Evolutionary conservation across 2,329 filamentous ascomycete genomes (phyloP).

Genomic region (Penicillium palitans): DNA sequence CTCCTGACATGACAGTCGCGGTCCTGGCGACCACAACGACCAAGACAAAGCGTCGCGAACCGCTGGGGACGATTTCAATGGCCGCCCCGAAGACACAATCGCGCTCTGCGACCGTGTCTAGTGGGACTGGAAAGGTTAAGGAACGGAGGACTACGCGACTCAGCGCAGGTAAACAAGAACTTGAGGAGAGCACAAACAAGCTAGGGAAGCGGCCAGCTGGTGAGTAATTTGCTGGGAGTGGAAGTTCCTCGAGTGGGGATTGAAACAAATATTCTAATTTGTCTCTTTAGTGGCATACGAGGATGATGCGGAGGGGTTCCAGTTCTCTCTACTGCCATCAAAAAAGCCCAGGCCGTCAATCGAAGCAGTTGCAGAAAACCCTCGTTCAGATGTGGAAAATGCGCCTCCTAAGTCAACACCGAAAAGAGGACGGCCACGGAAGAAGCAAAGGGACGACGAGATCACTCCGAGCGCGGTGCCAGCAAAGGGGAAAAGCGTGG

Average conservation of each 20-base stretch:
- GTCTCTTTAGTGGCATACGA: constrained; percentile 54
- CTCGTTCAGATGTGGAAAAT: constrained; percentile 45
- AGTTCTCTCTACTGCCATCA: constrained; percentile 69
- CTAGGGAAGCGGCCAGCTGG: constrained; percentile 41
- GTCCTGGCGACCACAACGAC: constrained; percentile 37
- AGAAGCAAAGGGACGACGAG: constrained; percentile 42
- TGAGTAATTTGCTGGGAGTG: constrained; percentile 31
- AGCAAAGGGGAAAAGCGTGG: constrained; percentile 22
- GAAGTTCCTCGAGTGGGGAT: background rate
- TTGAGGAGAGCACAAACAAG: constrained; percentile 36
- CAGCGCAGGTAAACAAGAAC: constrained; percentile 36
- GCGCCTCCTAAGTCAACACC: constrained; percentile 32
- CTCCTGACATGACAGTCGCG: constrained; percentile 42
- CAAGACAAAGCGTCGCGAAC: constrained; percentile 41
- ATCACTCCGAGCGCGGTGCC: constrained; percentile 11
- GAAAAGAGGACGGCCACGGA: constrained; percentile 42
- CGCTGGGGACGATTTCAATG: constrained; percentile 40
- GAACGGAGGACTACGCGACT: constrained; percentile 36
- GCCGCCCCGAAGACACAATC: constrained; percentile 41
- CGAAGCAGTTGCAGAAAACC: constrained; percentile 27
- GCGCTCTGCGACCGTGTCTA: constrained; percentile 32
- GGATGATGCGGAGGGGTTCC: constrained; percentile 75
- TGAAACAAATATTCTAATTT: constrained; percentile 12
- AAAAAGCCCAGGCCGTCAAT: constrained; percentile 59
- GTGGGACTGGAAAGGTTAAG: constrained; percentile 23